Evolutionary conservation across 768 basidiomycete species (phyloP).

Genomic region (Boletus barrowsii): DNA sequence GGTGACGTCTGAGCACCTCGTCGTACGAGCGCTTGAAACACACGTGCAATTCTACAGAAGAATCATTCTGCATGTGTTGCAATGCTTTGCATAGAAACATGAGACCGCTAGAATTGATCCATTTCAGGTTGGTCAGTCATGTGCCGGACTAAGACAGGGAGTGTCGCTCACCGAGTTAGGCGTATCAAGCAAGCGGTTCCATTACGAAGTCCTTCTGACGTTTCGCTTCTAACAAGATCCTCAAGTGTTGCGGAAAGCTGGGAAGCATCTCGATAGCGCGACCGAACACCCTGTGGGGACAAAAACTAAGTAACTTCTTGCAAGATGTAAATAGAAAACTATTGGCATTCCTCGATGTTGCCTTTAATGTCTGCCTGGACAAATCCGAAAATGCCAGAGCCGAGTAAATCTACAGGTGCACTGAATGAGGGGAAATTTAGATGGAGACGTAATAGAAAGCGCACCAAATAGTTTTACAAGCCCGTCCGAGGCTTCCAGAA

Average conservation of each 20-base stretch:
- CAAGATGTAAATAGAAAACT: constrained; percentile 9
- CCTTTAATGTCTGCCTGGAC: constrained; percentile 67
- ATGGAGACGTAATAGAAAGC: constrained; percentile 28
- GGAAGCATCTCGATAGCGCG: constrained; percentile 43
- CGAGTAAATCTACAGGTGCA: constrained; percentile 54
- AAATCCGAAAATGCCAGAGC: constrained; percentile 68
- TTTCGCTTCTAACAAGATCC: constrained; percentile 53
- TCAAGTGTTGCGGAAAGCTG: constrained; percentile 56
- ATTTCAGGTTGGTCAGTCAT: background rate
- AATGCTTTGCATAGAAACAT: constrained; percentile 67
- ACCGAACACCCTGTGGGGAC: constrained; percentile 58
- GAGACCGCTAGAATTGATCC: constrained; percentile 48
- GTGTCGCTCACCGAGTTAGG: constrained; percentile 51
- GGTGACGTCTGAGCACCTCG: constrained; percentile 61
- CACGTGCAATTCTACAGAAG: constrained; percentile 50
- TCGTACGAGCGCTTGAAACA: constrained; percentile 76
- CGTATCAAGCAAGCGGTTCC: constrained; percentile 64
- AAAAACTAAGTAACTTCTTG: constrained; percentile 12
- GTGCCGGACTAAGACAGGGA: constrained; percentile 18
- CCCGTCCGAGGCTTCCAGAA: constrained; percentile 88
- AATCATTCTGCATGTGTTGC: constrained; percentile 59
- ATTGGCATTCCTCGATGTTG: constrained; percentile 56
- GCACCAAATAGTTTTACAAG: constrained; percentile 71
- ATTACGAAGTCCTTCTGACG: constrained; percentile 39
- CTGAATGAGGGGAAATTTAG: constrained; percentile 10